Conservation (phyloP, 371 early-diverging fungal genomes). For the Dinochytrium kinnereticum region DNA sequence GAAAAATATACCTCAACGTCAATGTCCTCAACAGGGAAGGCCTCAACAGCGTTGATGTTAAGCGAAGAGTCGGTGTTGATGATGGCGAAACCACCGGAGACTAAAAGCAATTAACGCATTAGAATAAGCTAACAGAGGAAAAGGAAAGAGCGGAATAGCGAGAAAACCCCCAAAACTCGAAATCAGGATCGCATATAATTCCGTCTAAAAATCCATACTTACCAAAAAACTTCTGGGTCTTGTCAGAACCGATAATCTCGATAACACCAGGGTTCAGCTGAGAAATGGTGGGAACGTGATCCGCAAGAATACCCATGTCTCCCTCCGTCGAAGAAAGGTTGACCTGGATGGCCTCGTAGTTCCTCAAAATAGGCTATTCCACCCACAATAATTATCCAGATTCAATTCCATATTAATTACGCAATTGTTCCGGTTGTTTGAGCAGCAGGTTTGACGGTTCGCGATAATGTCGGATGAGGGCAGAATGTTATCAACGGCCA, state of each 20-base stretch:
- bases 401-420: constrained; percentile 11
- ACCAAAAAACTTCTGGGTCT: constrained; percentile 94
- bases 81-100: constrained; percentile 95
- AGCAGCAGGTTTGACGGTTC: too few relatives aligned
- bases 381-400: not conserved
- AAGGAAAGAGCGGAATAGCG: not conserved
- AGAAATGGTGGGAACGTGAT: constrained; percentile 96
- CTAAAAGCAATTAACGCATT: too few relatives aligned
- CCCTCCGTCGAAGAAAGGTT: constrained; percentile 94
- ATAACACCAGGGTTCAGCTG: constrained; percentile 92
- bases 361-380: constrained; percentile 68
- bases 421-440: too few relatives aligned
- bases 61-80: constrained; percentile 96
- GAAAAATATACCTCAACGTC: constrained; percentile 54
- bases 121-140: not conserved
- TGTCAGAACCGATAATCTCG: constrained; percentile 79
- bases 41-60: constrained; percentile 97
- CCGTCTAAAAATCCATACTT: constrained; percentile 21
- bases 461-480: not conserved
- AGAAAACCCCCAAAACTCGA: not conserved
- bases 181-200: not conserved
- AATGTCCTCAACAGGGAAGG: constrained; percentile 86
- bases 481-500: not conserved
- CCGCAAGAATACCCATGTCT: constrained; percentile 98
- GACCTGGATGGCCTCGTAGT: constrained; percentile 85